These are phyloP conservation scores for Populus hybrid DNA, from an alignment of 441 rosid genomes.

Conservation along the genomic window DNA sequence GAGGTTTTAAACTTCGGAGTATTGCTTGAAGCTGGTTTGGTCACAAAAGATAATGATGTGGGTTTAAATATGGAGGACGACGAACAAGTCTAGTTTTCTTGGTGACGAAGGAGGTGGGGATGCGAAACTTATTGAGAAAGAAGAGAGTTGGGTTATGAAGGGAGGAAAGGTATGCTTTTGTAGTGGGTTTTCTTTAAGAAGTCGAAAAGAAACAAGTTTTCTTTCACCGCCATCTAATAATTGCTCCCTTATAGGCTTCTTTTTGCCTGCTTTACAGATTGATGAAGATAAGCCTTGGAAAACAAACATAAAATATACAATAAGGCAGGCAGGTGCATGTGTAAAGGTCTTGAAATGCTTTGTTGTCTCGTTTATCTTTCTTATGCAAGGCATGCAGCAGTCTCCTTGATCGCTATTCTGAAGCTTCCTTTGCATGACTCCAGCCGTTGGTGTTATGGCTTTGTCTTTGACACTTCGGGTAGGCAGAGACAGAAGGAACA, in stretches of 20 bases:
- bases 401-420: background rate
- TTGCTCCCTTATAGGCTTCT: constrained; percentile 25
- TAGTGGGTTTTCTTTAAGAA: constrained; percentile 26
- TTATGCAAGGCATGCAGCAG: background rate
- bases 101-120: constrained; percentile 42
- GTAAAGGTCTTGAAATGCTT: constrained; percentile 20
- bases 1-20: background rate
- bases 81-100: constrained; percentile 32
- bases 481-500: background rate
- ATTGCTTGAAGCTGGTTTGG: background rate
- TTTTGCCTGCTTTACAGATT: constrained; percentile 17
- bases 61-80: constrained; percentile 20
- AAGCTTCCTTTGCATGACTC: background rate
- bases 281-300: constrained; percentile 12
- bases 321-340: constrained; percentile 14
- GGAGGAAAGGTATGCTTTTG: constrained; percentile 43
- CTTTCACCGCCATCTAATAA: constrained; percentile 17
- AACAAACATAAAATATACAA: constrained; percentile 9
- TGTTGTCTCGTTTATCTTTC: background rate
- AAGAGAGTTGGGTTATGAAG: constrained; percentile 26
- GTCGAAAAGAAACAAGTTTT: constrained; percentile 15
- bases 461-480: too few relatives aligned
- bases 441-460: background rate
- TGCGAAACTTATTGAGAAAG: constrained; percentile 47
- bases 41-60: background rate